Base-by-base conservation (phyloP, 1,284 basidiomycete species). In the Tylopilus microsporus region DNA sequence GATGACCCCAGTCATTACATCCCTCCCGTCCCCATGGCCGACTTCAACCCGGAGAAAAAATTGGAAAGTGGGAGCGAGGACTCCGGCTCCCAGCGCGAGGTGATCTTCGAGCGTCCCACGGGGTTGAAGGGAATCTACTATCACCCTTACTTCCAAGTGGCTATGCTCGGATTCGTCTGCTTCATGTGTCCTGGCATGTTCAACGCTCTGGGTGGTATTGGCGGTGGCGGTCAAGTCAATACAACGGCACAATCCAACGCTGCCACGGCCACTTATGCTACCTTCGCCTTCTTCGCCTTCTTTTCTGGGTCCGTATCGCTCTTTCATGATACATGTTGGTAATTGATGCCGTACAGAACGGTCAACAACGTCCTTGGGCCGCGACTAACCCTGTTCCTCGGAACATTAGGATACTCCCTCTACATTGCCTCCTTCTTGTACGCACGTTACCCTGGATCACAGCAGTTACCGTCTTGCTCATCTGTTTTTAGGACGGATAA, bases 311-410 rank as follows among this genome's bases (percentile, higher is more conserved):
- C 5, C 8, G 72, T 59, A 15, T 66, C 67, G 7, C 15, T 57
- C 21, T 42, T 52, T 10, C 52, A 12, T 46, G 19, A 25, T 47
- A 30, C n/a, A 1, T 5, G 3, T 42, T 4, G 42, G 52, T 41
- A 18, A 36, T 19, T 41, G 48, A 56, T 39, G 10, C 16, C 19
- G 16, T 39, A 61, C 59, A 89, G 87, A 39, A 86, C 88, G 30
- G 75, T 91, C 72, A 85, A 90, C 77, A 87, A 92, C 66, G 82
- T 82, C 60, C 77, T 94, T 42, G 91, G 91, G n/a, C 77, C 88
- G 34, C 79, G 82, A 19, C 65, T 85, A 13, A 91, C 90, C 0
- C 82, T 94, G 18, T 75, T 86, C 30, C 65, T 92, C 16, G 91
- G 91, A 53, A 86, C 83, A 21, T 70, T 76, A 8, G 88, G 87